Evolutionary conservation across 139 green algal genomes (phyloP).

Genomic region (Eudorina sp.): DNA sequence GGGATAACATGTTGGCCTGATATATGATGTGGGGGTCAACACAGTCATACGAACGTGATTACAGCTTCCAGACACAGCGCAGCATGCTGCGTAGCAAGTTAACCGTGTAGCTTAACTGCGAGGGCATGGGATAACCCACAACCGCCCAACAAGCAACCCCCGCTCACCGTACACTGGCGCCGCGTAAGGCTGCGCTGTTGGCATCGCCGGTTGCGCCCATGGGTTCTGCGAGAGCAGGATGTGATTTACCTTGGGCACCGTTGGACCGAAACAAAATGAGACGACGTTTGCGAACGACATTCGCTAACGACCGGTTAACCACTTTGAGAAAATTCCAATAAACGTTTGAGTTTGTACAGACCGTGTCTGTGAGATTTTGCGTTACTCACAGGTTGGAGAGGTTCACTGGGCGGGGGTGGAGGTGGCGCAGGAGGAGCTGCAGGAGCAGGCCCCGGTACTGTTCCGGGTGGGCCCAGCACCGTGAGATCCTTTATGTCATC

Average conservation of each 20-base stretch:
- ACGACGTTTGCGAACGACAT: background rate
- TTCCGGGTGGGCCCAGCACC: conserved; percentile 69
- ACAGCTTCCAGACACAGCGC: too few species aligned
- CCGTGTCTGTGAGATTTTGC: background rate
- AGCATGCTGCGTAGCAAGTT: too few species aligned
- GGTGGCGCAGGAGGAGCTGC: conserved; percentile 4
- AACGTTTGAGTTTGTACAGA: background rate
- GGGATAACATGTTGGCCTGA: too few species aligned
- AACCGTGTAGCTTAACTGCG: too few species aligned
- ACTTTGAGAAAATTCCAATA: background rate
- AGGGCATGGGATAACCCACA: too few species aligned
- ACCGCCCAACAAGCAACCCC: too few species aligned
- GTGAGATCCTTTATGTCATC: conserved; percentile 94
- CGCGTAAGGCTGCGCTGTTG: conserved; percentile 10
- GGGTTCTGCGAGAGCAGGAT: conserved; percentile 15
- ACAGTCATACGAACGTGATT: too few species aligned
- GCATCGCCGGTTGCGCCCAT: conserved; percentile 22
- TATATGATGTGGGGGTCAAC: too few species aligned
- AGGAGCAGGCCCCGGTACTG: conserved; percentile 36
- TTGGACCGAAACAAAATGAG: background rate
- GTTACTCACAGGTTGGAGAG: conserved; percentile 5
- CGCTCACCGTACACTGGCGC: conserved; percentile 43
- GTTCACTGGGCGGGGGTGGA: conserved; percentile 1
- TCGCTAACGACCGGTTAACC: background rate
- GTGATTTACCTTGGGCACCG: too few species aligned